Conservation (phyloP, 805 yeast species). For the Ogataea nakhonphanomensis region DNA sequence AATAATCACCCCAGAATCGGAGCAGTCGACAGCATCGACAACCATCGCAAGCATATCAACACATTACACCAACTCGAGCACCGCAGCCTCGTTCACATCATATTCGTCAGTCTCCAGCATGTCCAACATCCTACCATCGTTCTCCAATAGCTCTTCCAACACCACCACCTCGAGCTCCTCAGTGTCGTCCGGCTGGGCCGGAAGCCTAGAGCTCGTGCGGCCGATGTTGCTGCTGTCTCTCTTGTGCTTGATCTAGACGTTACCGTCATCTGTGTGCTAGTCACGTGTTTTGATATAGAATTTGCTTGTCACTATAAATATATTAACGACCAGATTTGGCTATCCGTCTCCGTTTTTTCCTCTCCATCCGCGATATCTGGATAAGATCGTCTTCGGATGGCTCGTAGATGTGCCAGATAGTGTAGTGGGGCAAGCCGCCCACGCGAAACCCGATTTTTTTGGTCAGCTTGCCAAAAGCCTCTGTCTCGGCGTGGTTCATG, state of each 20-base stretch:
- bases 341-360: conserved; percentile 48
- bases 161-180: conserved; percentile 1
- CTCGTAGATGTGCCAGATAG: conserved; percentile 87
- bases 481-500: conserved; percentile 84
- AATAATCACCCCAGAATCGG: conserved; percentile 6
- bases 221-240: conserved; percentile 3
- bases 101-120: not conserved
- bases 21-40: not conserved
- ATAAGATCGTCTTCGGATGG: conserved; percentile 82
- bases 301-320: not conserved
- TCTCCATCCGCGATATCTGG: conserved; percentile 65
- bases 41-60: conserved; percentile 1
- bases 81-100: not conserved
- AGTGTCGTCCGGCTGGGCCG: conserved; percentile 4
- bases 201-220: not conserved
- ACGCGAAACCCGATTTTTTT: conserved; percentile 74
- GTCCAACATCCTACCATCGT: not conserved
- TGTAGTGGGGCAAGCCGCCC: conserved; percentile 87
- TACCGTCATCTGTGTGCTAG: too few species aligned
- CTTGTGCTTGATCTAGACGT: not conserved
- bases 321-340: conserved; percentile 6
- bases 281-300: not conserved
- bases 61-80: not conserved
- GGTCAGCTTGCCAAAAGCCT: conserved; percentile 82
- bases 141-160: not conserved